Percentiles rank a stretch among this genome's conserved stretches.
phyloP scores from a whole-genome alignment of 2,329 filamentous ascomycete species.

The Blastomyces silverae region DNA sequence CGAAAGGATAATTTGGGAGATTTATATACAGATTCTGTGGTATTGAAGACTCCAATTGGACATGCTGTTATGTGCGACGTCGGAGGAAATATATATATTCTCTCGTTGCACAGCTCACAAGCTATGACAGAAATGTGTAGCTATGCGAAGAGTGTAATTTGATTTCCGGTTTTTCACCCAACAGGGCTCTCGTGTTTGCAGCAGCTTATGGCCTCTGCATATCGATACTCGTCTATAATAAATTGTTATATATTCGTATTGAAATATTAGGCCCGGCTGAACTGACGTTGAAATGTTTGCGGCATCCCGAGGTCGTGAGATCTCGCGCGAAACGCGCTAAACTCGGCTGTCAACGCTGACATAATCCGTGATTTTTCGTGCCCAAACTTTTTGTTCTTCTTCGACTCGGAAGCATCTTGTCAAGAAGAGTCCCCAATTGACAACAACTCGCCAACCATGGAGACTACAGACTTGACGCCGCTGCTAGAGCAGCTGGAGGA shows the following conservation, averaged over 20 bases:
- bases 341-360: background rate
- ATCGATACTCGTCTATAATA: background rate
- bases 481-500: slow-evolving; percentile 67
- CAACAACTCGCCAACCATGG: slow-evolving; percentile 38
- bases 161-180: background rate
- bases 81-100: background rate
- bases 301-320: background rate
- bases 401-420: background rate
- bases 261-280: background rate
- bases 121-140: background rate
- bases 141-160: too few relatives aligned
- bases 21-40: too few relatives aligned
- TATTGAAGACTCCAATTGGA: background rate
- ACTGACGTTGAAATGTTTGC: background rate
- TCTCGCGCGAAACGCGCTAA: background rate
- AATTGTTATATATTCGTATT: background rate
- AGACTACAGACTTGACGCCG: slow-evolving; percentile 54
- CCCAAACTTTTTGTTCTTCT: background rate
- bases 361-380: background rate
- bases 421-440: background rate
- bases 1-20: background rate
- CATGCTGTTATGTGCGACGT: background rate
- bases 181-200: background rate
- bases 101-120: background rate
- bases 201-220: background rate